A percentile compares a stretch with the other conserved stretches of the same genome.
Evolutionary conservation across 2,329 filamentous ascomycete species (phyloP).

Genomic region (Alternaria gansuensis): DNA sequence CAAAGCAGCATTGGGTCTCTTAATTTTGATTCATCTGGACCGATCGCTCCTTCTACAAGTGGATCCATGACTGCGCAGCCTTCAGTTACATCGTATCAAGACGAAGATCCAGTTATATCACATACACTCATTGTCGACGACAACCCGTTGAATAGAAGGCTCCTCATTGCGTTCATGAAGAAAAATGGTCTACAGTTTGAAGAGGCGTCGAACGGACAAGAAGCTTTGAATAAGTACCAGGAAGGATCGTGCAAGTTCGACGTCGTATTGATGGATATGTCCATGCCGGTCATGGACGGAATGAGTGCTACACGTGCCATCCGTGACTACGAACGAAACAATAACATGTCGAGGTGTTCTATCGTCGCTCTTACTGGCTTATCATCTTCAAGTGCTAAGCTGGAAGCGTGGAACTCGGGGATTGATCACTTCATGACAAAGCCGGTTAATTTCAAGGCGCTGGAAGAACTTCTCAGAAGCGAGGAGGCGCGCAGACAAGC

Average conservation of each 20-base stretch:
- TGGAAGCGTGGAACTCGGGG: constrained; percentile 43
- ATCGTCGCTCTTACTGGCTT: constrained; percentile 47
- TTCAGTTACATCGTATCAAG: not conserved
- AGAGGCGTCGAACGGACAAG: constrained; percentile 47
- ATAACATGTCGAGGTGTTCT: constrained; percentile 24
- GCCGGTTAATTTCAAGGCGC: constrained; percentile 41
- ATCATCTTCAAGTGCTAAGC: constrained; percentile 33
- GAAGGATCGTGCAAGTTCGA: constrained; percentile 25
- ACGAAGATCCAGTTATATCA: constrained; percentile 9
- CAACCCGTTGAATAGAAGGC: constrained; percentile 52
- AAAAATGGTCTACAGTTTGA: constrained; percentile 34
- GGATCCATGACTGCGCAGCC: not conserved
- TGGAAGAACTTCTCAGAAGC: constrained; percentile 31
- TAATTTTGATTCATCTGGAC: not conserved
- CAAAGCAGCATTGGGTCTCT: not conserved
- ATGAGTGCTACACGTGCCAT: constrained; percentile 48
- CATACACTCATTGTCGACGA: constrained; percentile 52
- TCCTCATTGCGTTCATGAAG: constrained; percentile 46
- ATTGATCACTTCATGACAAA: constrained; percentile 49
- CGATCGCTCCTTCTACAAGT: not conserved
- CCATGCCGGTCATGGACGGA: constrained; percentile 52
- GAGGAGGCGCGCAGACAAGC: constrained; percentile 14
- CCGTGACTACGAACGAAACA: constrained; percentile 39
- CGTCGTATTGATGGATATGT: constrained; percentile 50
- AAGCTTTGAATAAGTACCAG: constrained; percentile 43